Base-by-base conservation (phyloP, 2,329 filamentous ascomycete genomes). In the Hypoxylon sp. region DNA sequence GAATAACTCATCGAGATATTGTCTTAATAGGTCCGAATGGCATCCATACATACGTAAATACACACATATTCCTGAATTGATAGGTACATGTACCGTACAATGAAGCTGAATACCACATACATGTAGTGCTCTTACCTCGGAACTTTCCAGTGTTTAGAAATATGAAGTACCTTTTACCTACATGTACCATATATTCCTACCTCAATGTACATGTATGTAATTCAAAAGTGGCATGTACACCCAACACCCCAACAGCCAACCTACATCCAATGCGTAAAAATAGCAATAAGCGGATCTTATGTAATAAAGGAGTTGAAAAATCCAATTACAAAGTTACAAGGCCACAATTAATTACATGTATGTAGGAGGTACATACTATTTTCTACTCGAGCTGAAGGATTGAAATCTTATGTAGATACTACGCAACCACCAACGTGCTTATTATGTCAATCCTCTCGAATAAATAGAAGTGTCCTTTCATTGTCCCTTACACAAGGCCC, bases 381-480 rank as follows among this genome's bases (percentile, higher is more conserved):
- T 24, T 44, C 37, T 35, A 50, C 44, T 44, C 26, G 33, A 63
- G 19, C 22, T 47, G 63, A 62, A 62, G 63, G 63, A 66, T 67
- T 67, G 44, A 33, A 33, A 48, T 52, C 42, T 65, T 9, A 31
- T 31, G 29, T 31, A 22, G 47, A 65, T 68, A 50, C 60, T 57
- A 68, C 66, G 35, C 59, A 35, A 48, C 46, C 17, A 59, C 48
- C 37, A 59, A 54, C 50, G n/a, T 47, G 59, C 64, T 63, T 55
- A 61, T 62, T 54, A 62, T 67, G 51, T 44, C 47, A 55, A 65
- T 68, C 53, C 59, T 60, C 48, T 59, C 48, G 42, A 39, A 69
- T 63, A 63, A 52, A 55, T 63, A 66, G 58, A 44, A 57, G 11
- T 50, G 14, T 54, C 51, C 37, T 60, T 47, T 61, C 33, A 19